Percentiles rank a stretch among this genome's conserved stretches.
phyloP scores from a whole-genome alignment of 1,139 yeast species.

The Pichia cactophila region DNA sequence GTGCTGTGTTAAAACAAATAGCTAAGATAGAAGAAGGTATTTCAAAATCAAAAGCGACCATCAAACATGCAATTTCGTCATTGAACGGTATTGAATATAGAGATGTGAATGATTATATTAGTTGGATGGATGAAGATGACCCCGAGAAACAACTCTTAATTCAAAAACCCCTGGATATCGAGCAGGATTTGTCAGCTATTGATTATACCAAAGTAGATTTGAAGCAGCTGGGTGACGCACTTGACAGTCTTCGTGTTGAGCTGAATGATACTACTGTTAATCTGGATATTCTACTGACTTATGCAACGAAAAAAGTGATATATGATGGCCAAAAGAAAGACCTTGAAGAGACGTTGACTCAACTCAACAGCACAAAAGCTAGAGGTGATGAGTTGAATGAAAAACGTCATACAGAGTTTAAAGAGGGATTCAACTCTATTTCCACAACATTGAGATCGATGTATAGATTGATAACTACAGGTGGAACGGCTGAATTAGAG shows the following conservation, averaged over 20 bases:
- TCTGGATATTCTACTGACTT: constrained; percentile 69
- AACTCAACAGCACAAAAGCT: constrained; percentile 57
- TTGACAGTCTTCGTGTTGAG: constrained; percentile 49
- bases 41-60: constrained; percentile 1
- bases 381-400: constrained; percentile 65
- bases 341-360: constrained; percentile 53
- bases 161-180: constrained; percentile 12
- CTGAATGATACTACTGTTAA: constrained; percentile 59
- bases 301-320: constrained; percentile 59
- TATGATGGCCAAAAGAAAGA: constrained; percentile 56
- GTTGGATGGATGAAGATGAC: constrained; percentile 37
- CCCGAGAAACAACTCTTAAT: constrained; percentile 14
- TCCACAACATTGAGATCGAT: constrained; percentile 87
- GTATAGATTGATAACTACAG: constrained; percentile 99
- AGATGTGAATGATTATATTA: constrained; percentile 43
- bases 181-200: constrained; percentile 27
- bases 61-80: constrained; percentile 3
- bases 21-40: constrained; percentile 52
- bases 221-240: constrained; percentile 43
- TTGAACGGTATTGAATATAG: constrained; percentile 30
- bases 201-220: constrained; percentile 47
- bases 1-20: constrained; percentile 33
- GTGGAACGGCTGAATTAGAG: constrained; percentile 97
- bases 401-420: constrained; percentile 77
- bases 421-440: constrained; percentile 84